phyloP scores from a whole-genome alignment of 1,139 yeast genomes.

The Pichia sp. region DNA sequence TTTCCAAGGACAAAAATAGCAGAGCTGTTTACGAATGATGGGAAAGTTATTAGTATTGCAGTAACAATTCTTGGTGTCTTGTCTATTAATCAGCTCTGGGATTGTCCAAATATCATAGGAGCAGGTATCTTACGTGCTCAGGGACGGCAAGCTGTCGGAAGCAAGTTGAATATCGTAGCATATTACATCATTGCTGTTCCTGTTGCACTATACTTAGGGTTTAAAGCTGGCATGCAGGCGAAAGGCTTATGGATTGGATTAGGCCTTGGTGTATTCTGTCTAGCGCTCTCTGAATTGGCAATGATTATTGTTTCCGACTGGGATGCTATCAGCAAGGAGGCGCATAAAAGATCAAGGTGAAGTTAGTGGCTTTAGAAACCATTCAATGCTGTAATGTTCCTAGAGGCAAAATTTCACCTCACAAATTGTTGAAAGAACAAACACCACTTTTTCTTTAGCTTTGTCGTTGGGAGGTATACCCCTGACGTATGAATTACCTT shows the following conservation, averaged over 20 bases:
- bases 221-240: conserved; percentile 23
- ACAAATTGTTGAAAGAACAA: no score
- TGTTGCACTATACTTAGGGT: conserved; percentile 19
- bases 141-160: conserved; percentile 22
- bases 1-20: conserved; percentile 24
- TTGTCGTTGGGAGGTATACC: no score
- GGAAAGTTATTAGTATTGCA: conserved; percentile 23
- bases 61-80: conserved; percentile 24
- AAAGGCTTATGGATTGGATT: conserved; percentile 51
- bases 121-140: conserved; percentile 36
- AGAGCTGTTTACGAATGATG: conserved; percentile 28
- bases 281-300: conserved; percentile 42
- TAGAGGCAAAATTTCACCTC: no score
- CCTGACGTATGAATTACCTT: no score
- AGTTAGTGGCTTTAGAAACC: background rate
- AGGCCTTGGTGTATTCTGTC: conserved; percentile 43
- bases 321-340: conserved; percentile 4
- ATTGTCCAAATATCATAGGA: conserved; percentile 38
- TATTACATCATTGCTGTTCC: conserved; percentile 25
- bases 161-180: conserved; percentile 19
- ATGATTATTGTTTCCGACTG: conserved; percentile 17
- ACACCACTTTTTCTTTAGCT: no score
- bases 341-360: conserved; percentile 1
- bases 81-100: conserved; percentile 37
- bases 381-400: no score